These are phyloP conservation scores for Ascochyta fabae DNA, from an alignment of 2,329 filamentous ascomycete species.

Conservation along the genomic window DNA sequence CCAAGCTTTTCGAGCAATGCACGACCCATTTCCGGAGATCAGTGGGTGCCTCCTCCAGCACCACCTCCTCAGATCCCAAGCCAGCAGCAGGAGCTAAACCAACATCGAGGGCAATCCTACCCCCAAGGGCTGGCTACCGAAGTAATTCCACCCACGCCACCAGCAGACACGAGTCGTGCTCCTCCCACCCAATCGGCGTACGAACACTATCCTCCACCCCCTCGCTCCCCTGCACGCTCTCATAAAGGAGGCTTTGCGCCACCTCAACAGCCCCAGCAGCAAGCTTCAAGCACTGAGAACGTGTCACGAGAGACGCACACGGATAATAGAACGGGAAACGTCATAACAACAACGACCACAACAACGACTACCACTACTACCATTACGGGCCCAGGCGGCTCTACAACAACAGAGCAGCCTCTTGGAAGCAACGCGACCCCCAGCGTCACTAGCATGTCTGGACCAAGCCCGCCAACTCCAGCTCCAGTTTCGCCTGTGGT, in stretches of 20 bases:
- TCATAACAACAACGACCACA: slow-evolving; percentile 45
- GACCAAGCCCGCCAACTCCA: slow-evolving; percentile 43
- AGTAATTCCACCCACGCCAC: slow-evolving; percentile 35
- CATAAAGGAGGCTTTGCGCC: slow-evolving; percentile 3
- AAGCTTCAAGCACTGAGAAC: slow-evolving; percentile 31
- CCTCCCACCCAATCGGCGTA: slow-evolving; percentile 6
- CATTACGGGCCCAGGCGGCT: slow-evolving; percentile 43
- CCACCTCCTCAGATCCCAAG: slow-evolving; percentile 5
- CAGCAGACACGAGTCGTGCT: slow-evolving; percentile 8
- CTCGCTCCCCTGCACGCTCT: not conserved
- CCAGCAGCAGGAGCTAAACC: not conserved
- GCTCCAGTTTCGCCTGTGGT: slow-evolving; percentile 24
- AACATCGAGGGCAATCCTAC: not conserved
- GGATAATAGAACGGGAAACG: slow-evolving; percentile 41
- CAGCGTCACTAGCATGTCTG: slow-evolving; percentile 41
- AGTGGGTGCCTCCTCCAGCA: slow-evolving; percentile 26
- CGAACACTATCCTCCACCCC: slow-evolving; percentile 11
- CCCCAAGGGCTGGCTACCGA: slow-evolving; percentile 13
- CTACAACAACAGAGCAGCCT: slow-evolving; percentile 43
- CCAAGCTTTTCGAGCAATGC: slow-evolving; percentile 42
- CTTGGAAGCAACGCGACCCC: slow-evolving; percentile 24
- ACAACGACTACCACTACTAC: slow-evolving; percentile 48
- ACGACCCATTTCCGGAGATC: slow-evolving; percentile 38
- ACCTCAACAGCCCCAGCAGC: slow-evolving; percentile 1
- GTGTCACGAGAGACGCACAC: slow-evolving; percentile 39